Evolutionary conservation across 495 filamentous ascomycete genomes (phyloP).

Genomic region (Hyaloscypha bicolor): DNA sequence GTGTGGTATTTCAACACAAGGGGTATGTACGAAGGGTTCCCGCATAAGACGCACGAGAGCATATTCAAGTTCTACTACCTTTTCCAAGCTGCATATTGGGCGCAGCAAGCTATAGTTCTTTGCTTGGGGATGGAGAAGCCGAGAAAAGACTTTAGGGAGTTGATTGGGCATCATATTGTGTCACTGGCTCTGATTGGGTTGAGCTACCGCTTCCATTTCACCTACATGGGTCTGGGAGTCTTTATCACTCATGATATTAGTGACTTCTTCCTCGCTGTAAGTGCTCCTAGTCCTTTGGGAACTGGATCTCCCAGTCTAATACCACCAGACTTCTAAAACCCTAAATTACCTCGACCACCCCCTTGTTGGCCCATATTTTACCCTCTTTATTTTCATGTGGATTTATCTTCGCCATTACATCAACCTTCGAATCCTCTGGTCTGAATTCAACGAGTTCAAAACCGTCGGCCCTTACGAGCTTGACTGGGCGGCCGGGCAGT

Average conservation of each 20-base stretch:
- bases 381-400: slow-evolving; percentile 81
- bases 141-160: slow-evolving; percentile 93
- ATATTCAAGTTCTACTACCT: slow-evolving; percentile 98
- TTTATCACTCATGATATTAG: slow-evolving; percentile 96
- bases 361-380: slow-evolving; percentile 81
- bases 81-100: slow-evolving; percentile 94
- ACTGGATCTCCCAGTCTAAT: slow-evolving; percentile 2
- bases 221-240: slow-evolving; percentile 94
- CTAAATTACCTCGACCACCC: slow-evolving; percentile 88
- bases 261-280: slow-evolving; percentile 95
- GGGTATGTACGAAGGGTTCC: slow-evolving; percentile 90
- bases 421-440: slow-evolving; percentile 85
- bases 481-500: slow-evolving; percentile 82
- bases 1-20: slow-evolving; percentile 98
- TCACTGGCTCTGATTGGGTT: slow-evolving; percentile 83
- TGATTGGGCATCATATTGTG: slow-evolving; percentile 93
- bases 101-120: slow-evolving; percentile 91
- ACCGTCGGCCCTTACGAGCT: slow-evolving; percentile 87
- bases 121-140: slow-evolving; percentile 90
- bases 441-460: slow-evolving; percentile 83
- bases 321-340: slow-evolving; percentile 78
- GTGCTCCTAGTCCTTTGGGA: slow-evolving; percentile 35
- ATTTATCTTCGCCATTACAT: slow-evolving; percentile 90
- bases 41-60: slow-evolving; percentile 81
- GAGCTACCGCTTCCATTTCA: slow-evolving; percentile 98